Evolutionary conservation across 768 basidiomycete genomes (phyloP).

Genomic region (Boletus tomentosulus): DNA sequence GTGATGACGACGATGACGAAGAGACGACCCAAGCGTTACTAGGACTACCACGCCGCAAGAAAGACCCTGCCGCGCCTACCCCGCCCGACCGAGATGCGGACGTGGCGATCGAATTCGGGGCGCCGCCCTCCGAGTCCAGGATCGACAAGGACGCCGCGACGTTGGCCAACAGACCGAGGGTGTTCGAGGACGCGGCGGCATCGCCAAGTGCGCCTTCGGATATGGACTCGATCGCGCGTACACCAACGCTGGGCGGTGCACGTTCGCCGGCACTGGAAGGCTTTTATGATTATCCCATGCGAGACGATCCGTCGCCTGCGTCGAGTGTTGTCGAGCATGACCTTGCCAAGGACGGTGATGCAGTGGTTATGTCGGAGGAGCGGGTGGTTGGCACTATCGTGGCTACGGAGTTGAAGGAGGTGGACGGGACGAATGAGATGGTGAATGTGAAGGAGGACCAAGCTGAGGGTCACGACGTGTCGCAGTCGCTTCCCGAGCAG

Average conservation of each 20-base stretch:
- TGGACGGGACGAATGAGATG: background rate
- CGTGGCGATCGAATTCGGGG: background rate
- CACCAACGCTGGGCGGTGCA: slow-evolving; percentile 18
- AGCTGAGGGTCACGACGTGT: background rate
- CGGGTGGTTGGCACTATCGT: background rate
- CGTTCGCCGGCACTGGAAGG: slow-evolving; percentile 22
- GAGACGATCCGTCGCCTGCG: slow-evolving; percentile 25
- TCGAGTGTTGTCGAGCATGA: slow-evolving; percentile 27
- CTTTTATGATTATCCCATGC: slow-evolving; percentile 22
- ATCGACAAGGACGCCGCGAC: background rate
- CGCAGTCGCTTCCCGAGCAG: slow-evolving; percentile 1
- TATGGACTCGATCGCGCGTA: slow-evolving; percentile 23
- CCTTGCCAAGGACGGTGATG: slow-evolving; percentile 13
- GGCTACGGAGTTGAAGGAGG: background rate
- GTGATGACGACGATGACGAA: slow-evolving; percentile 31
- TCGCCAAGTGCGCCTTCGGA: slow-evolving; percentile 27
- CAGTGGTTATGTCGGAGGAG: background rate
- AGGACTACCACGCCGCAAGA: slow-evolving; percentile 8
- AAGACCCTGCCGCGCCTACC: background rate
- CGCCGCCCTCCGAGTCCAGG: slow-evolving; percentile 12
- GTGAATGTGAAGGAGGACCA: background rate
- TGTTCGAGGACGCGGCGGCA: slow-evolving; percentile 14
- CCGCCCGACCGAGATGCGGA: background rate
- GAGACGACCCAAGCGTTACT: slow-evolving; percentile 28
- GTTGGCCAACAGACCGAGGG: background rate